Evolutionary conservation across 2,329 filamentous ascomycete genomes (phyloP).

Genomic region (Fusarium palustre): DNA sequence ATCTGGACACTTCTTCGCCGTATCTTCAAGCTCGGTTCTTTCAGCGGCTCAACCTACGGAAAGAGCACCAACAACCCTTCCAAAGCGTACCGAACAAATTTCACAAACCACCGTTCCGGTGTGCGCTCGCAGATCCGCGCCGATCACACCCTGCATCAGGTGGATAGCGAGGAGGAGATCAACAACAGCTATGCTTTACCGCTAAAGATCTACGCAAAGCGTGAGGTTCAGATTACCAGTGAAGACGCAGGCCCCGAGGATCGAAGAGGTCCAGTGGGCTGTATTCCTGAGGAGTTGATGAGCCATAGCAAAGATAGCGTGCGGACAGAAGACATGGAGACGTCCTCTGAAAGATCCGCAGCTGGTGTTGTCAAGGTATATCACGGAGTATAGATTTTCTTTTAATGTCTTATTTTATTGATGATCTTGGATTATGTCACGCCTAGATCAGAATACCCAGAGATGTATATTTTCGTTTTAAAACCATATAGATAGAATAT

Average conservation of each 20-base stretch:
- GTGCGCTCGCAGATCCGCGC: conserved; percentile 38
- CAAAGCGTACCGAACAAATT: conserved; percentile 45
- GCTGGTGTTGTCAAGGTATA: conserved; percentile 47
- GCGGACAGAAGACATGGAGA: conserved; percentile 41
- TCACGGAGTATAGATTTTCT: conserved; percentile 41
- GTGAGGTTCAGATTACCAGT: conserved; percentile 49
- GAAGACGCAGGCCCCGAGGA: conserved; percentile 42
- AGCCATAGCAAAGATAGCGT: conserved; percentile 38
- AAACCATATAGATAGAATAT: conserved; percentile 16
- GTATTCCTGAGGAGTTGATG: conserved; percentile 35
- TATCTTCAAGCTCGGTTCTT: conserved; percentile 52
- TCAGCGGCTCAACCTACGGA: conserved; percentile 49
- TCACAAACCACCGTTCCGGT: conserved; percentile 44
- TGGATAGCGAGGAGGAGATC: conserved; percentile 55
- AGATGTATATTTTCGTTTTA: conserved; percentile 1
- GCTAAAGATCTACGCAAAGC: conserved; percentile 54
- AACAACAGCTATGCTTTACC: conserved; percentile 50
- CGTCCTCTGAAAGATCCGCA: conserved; percentile 43
- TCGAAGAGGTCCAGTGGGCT: conserved; percentile 37
- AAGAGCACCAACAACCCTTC: conserved; percentile 45
- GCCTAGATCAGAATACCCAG: conserved; percentile 23
- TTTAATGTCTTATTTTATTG: conserved; percentile 12
- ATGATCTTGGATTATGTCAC: conserved; percentile 13
- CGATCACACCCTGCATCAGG: conserved; percentile 44
- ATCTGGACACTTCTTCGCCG: conserved; percentile 56